Conservation (phyloP, 2,329 filamentous ascomycete species). For the Dendrostoma leiphaemia region DNA sequence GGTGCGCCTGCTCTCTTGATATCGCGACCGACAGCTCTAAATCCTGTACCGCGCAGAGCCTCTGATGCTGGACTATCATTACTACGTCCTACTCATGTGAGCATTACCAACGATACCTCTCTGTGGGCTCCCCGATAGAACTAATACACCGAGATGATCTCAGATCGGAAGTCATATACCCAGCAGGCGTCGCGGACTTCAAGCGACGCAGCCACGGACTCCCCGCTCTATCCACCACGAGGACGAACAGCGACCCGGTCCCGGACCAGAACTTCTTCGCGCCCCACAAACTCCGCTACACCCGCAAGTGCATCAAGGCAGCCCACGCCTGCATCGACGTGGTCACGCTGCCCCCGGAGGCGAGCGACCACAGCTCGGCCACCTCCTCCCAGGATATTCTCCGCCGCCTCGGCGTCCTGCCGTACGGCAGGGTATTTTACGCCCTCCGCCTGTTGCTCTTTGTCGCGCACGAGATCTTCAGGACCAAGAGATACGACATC, state of each 20-base stretch:
- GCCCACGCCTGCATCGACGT: conserved; percentile 13
- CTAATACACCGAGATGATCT: not conserved
- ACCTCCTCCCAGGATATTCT: not conserved
- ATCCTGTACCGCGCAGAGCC: not conserved
- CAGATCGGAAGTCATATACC: conserved; percentile 13
- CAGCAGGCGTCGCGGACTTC: conserved; percentile 12
- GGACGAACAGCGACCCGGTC: not conserved
- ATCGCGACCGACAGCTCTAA: too few relatives aligned
- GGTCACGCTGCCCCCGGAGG: not conserved
- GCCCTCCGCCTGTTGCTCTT: conserved; percentile 13
- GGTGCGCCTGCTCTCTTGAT: too few relatives aligned
- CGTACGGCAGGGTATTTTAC: conserved; percentile 13
- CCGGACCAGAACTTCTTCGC: conserved; percentile 16
- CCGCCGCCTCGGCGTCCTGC: conserved; percentile 7
- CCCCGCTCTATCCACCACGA: not conserved
- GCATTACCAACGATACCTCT: not conserved
- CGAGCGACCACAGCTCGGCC: not conserved
- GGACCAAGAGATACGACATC: conserved; percentile 6
- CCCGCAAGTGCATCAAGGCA: conserved; percentile 11
- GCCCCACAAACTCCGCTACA: conserved; percentile 13
- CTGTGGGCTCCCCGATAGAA: not conserved
- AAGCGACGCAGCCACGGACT: conserved; percentile 5
- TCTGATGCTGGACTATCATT: conserved; percentile 17
- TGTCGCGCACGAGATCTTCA: conserved; percentile 11
- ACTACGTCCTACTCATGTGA: conserved; percentile 8